Base-by-base conservation (phyloP, 208 protist species). In the Acanthamoeba sp. region DNA sequence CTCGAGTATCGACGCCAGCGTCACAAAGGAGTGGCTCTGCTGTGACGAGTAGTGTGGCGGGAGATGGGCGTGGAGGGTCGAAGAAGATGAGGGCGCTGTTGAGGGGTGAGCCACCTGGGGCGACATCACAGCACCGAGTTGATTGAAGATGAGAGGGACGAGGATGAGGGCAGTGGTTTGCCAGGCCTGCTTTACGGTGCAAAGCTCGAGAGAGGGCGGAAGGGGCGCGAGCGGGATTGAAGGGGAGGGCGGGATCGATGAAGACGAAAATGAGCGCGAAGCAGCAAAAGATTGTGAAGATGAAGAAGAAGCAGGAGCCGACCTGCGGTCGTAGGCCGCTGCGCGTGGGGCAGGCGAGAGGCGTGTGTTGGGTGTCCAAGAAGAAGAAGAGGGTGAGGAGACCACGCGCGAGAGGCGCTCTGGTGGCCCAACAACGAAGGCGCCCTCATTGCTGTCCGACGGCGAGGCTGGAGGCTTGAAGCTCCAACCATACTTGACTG, bases 81-180 rank as follows among this genome's bases (percentile, higher is more conserved):
- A 50, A 50, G 45, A 50, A 20, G 45, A 50, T 9, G 45, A 50
- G n/a, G n/a, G n/a, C n/a, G n/a, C n/a, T 50, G 42, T 48, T 48
- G 42, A 48, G n/a, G n/a, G n/a, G n/a, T n/a, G n/a, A n/a, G n/a
- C n/a, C n/a, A n/a, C n/a, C 16, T 73, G 34, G 22, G 73, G 38
- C 16, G 34, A n/a, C 32, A 84, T 45, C 22, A 84, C 73, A 24
- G 73, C 38, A 12, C 73, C 73, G 34, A 84, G 40, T 52, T 84
- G 73, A 38, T 84, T 84, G 73, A 84, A 84, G 73, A 84, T 84
- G 40, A 84, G 73, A 1, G 73, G 73, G 4, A 84, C 73, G 12
- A 84, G 22, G 18, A 84, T 52, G 73, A 84, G 73, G 24, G 73
- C 73, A 20, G 38, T 32, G 34, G 73, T 84, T n/a, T 84, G 73